phyloP scores from a whole-genome alignment of 2,329 filamentous ascomycete species.

The Xylaria sp. region DNA sequence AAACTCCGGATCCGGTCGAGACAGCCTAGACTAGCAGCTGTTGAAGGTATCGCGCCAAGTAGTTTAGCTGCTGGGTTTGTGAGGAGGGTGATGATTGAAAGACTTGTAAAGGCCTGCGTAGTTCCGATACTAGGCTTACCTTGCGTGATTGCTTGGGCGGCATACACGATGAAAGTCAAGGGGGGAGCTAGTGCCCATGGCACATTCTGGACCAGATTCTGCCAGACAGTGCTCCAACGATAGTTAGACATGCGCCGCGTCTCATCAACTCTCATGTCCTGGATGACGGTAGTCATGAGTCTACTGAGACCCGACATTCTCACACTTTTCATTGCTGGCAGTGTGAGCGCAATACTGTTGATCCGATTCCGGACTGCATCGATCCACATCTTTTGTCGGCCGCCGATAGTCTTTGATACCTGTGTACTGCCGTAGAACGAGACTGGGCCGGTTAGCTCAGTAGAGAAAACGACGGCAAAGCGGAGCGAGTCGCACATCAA shows the following conservation, averaged over 20 bases:
- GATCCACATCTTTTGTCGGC: slow-evolving; percentile 5
- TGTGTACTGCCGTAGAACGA: neutral
- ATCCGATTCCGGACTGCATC: slow-evolving; percentile 3
- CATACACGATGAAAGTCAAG: too few relatives aligned
- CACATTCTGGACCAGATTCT: too few relatives aligned
- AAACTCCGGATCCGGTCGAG: neutral
- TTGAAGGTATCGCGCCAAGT: neutral
- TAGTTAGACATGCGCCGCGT: too few relatives aligned
- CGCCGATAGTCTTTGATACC: neutral
- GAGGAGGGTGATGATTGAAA: neutral
- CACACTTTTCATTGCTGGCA: slow-evolving; percentile 2
- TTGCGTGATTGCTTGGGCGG: too few relatives aligned
- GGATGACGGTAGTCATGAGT: slow-evolving; percentile 1
- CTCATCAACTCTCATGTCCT: neutral
- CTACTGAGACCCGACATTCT: slow-evolving; percentile 9
- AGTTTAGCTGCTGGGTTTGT: neutral
- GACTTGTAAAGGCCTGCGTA: neutral
- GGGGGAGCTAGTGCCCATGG: too few relatives aligned
- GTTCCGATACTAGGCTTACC: neutral
- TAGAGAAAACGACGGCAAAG: neutral
- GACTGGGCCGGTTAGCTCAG: neutral
- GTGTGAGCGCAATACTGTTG: neutral
- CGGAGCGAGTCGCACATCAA: neutral
- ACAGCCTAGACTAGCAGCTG: neutral
- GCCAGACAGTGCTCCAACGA: too few relatives aligned